phyloP scores from a whole-genome alignment of 2,329 filamentous ascomycete species.

The Elsinoe ampelina region DNA sequence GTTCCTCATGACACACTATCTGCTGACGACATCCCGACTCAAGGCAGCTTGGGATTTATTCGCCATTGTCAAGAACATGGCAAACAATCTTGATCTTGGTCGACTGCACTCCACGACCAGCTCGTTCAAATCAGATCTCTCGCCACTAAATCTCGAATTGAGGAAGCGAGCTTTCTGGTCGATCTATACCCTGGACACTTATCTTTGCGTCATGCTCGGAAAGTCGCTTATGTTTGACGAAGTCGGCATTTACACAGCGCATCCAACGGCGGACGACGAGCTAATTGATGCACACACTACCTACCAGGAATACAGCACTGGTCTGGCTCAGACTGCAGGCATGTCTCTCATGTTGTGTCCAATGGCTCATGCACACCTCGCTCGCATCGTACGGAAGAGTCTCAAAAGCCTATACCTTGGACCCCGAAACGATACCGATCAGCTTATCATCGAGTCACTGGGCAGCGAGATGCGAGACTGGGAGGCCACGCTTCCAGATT shows the following conservation, averaged over 20 bases:
- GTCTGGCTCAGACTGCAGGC: background rate
- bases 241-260: slow-evolving; percentile 18
- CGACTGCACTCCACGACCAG: background rate
- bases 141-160: slow-evolving; percentile 22
- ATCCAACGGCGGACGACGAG: slow-evolving; percentile 20
- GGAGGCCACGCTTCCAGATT: slow-evolving; percentile 36
- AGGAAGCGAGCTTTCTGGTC: slow-evolving; percentile 32
- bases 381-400: slow-evolving; percentile 23
- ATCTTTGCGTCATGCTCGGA: slow-evolving; percentile 31
- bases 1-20: slow-evolving; percentile 31
- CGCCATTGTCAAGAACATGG: slow-evolving; percentile 25
- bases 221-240: slow-evolving; percentile 31
- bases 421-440: slow-evolving; percentile 16
- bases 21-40: slow-evolving; percentile 30
- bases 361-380: slow-evolving; percentile 22
- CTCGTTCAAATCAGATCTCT: slow-evolving; percentile 22
- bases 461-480: slow-evolving; percentile 23
- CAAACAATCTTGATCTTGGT: slow-evolving; percentile 24
- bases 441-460: slow-evolving; percentile 19
- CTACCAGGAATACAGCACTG: background rate
- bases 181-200: slow-evolving; percentile 32
- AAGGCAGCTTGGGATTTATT: slow-evolving; percentile 33
- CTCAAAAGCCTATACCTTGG: slow-evolving; percentile 23
- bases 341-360: slow-evolving; percentile 4
- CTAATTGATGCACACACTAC: slow-evolving; percentile 13